Evolutionary conservation across 2,329 filamentous ascomycete genomes (phyloP).

Genomic region (Camptophora hylomeconis): DNA sequence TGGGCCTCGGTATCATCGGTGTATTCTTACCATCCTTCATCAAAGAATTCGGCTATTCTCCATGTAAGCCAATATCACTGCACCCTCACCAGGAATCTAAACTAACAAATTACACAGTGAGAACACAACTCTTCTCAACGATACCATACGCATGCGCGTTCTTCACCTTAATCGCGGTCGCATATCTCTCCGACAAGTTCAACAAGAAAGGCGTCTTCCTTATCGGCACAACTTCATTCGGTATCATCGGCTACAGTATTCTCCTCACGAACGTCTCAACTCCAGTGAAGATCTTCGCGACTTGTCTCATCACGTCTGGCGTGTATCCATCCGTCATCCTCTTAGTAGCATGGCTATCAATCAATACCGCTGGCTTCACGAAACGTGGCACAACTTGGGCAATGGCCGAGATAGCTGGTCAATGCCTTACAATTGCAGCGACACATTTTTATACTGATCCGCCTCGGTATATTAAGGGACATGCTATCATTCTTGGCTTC

Average conservation of each 20-base stretch:
- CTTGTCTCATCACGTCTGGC: slow-evolving; percentile 7
- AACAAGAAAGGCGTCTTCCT: slow-evolving; percentile 5
- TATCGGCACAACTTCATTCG: slow-evolving; percentile 1
- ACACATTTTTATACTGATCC: slow-evolving; percentile 6
- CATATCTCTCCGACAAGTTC: slow-evolving; percentile 3
- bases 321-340: slow-evolving; percentile 8
- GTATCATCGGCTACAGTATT: slow-evolving; percentile 5
- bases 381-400: slow-evolving; percentile 9
- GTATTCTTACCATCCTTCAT: slow-evolving; percentile 7
- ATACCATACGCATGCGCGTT: slow-evolving; percentile 7
- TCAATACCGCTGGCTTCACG: slow-evolving; percentile 8
- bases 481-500: slow-evolving; percentile 9
- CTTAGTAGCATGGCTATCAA: slow-evolving; percentile 4
- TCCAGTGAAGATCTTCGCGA: slow-evolving; percentile 4
- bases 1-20: slow-evolving; percentile 5
- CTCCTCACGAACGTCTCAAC: slow-evolving; percentile 1
- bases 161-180: slow-evolving; percentile 1
- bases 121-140: slow-evolving; percentile 6
- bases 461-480: slow-evolving; percentile 10
- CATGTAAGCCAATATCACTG: slow-evolving; percentile 2
- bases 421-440: slow-evolving; percentile 8
- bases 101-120: slow-evolving; percentile 2
- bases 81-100: neutral
- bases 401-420: slow-evolving; percentile 6
- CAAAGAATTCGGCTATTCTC: slow-evolving; percentile 6